Conservation (phyloP, 495 filamentous ascomycete species). For the Hypoxylon fragiforme region DNA sequence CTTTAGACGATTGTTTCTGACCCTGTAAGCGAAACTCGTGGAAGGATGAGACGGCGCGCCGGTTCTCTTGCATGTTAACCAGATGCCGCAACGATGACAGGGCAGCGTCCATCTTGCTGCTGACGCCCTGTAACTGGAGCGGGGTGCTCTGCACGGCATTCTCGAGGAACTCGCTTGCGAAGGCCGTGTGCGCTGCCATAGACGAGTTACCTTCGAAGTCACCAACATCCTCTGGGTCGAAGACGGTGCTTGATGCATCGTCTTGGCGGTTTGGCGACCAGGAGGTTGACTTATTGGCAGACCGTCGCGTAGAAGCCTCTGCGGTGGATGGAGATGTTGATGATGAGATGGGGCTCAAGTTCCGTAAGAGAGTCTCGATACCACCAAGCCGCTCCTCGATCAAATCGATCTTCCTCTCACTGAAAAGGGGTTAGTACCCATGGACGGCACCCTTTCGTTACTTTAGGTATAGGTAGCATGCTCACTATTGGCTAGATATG, state of each 20-base stretch:
- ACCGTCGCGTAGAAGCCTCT: conserved; percentile 5
- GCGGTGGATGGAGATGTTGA: conserved; percentile 2
- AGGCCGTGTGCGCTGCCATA: conserved; percentile 63
- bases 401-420: conserved; percentile 69
- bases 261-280: conserved; percentile 8
- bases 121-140: conserved; percentile 44
- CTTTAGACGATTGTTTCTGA: conserved; percentile 46
- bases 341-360: conserved; percentile 38
- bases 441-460: background rate
- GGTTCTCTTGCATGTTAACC: conserved; percentile 50
- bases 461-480: background rate
- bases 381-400: conserved; percentile 64
- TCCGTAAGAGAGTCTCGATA: conserved; percentile 59
- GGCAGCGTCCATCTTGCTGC: conserved; percentile 58
- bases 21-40: conserved; percentile 50
- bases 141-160: conserved; percentile 59
- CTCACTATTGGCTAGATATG: conserved; percentile 72
- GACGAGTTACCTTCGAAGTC: conserved; percentile 65
- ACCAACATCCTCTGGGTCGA: conserved; percentile 44
- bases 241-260: conserved; percentile 33
- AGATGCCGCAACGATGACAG: conserved; percentile 62
- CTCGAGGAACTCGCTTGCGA: conserved; percentile 65
- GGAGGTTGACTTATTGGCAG: conserved; percentile 18
- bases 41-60: conserved; percentile 32
- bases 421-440: conserved; percentile 22